Base-by-base conservation (phyloP, 2,329 filamentous ascomycete genomes). In the Hirsutella minnesotensis region DNA sequence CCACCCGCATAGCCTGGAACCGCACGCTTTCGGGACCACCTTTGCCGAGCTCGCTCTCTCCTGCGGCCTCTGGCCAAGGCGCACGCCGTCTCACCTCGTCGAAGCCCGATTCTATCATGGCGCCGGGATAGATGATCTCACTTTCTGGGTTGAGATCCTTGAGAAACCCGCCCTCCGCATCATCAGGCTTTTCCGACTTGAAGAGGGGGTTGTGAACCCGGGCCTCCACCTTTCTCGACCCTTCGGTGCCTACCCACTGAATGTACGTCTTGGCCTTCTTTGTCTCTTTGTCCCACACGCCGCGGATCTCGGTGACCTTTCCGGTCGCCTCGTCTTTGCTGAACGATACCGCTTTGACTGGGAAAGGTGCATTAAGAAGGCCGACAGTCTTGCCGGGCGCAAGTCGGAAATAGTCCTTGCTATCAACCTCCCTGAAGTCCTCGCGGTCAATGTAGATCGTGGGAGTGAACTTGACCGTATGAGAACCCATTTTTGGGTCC, bases 1-100 rank as follows among this genome's bases (percentile, higher is more conserved):
- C 90, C 37, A 90, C 84, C 21, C 90, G 75, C 72, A 95, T 80
- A 3, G 80, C 90, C 70, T 96, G 90, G 73, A 96, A 96, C 39
- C 90, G 73, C 7, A 95, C 82, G 43, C 73, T 83, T 64, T 86
- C 85, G 20, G 77, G 76, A 1, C 81, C 83, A 10, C 69, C 70
- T 51, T 72, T 75, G 10, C 72, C 75, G 44, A 73, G 66, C 50
- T 77, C 72, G 46, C 67, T 75, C 60, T 88, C 85, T 10, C 83
- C 84, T 5, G 78, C 82, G 37, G 81, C 77, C 60, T 84, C 81
- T 2, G 87, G 86, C 87, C 87, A 94, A 5, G 86, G 87, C 4
- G 85, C 86, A 22, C 80, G 68, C 36, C 67, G 64, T 51, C 69
- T 75, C 24, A 96, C 76, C 55, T 94, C 85, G 37, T 86, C 76